Evolutionary conservation across 768 basidiomycete species (phyloP).

Genomic region (Pseudohyphozyma bogoriensis): DNA sequence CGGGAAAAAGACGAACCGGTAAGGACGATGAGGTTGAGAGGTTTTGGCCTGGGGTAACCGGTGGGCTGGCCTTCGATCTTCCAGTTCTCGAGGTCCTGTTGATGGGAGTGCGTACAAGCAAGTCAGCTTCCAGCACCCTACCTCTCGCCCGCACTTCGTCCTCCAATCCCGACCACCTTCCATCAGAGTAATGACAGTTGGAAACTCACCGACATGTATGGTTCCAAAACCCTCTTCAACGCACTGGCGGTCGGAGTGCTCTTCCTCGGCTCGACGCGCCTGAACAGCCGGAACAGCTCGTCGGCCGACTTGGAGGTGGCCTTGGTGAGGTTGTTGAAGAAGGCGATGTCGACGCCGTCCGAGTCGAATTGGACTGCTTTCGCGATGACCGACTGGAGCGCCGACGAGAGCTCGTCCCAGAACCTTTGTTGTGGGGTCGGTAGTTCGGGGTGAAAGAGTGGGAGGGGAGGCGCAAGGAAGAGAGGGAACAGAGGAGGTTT

Average conservation of each 20-base stretch:
- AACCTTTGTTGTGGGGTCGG: too few species aligned
- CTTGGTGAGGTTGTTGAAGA: slow-evolving; percentile 21
- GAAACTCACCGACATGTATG: slow-evolving; percentile 17
- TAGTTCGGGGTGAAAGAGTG: too few species aligned
- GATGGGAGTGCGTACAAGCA: too few species aligned
- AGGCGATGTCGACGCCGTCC: slow-evolving; percentile 19
- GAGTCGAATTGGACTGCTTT: not conserved
- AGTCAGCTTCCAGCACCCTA: too few species aligned
- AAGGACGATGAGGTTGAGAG: slow-evolving; percentile 24
- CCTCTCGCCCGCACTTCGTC: too few species aligned
- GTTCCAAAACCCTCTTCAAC: slow-evolving; percentile 23
- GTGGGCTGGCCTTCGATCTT: not conserved
- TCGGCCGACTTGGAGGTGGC: slow-evolving; percentile 1
- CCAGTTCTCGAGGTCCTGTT: slow-evolving; percentile 1
- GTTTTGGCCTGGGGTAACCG: slow-evolving; percentile 15
- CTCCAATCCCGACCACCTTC: too few species aligned
- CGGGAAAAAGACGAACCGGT: slow-evolving; percentile 4
- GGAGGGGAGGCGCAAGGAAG: too few species aligned
- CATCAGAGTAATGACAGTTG: too few species aligned
- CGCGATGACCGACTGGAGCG: not conserved
- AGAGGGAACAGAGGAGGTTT: too few species aligned
- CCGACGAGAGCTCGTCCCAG: not conserved
- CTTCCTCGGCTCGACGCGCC: slow-evolving; percentile 20
- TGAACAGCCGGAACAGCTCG: slow-evolving; percentile 23
- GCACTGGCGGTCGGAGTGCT: slow-evolving; percentile 24